Evolutionary conservation across 768 basidiomycete genomes (phyloP).

Genomic region (Mycena kentingensis): DNA sequence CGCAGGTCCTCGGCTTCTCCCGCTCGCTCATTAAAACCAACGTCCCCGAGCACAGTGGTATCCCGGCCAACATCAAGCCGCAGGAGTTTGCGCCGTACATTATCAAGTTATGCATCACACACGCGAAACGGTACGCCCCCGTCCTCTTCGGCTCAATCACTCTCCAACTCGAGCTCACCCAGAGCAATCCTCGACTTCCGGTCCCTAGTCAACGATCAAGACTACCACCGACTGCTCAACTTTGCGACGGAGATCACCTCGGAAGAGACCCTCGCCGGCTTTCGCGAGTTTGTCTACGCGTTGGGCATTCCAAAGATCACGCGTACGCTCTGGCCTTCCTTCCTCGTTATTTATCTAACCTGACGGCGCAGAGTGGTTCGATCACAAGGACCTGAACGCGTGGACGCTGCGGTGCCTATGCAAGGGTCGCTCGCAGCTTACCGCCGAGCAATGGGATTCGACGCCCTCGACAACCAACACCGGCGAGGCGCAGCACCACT

Average conservation of each 20-base stretch:
- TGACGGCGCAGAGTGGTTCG: constrained; percentile 22
- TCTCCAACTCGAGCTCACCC: not conserved
- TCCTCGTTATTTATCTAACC: too few relatives aligned
- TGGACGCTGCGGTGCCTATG: constrained; percentile 26
- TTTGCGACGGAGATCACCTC: too few relatives aligned
- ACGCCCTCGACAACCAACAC: constrained; percentile 24
- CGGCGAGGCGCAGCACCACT: constrained; percentile 24
- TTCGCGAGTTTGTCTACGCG: too few relatives aligned
- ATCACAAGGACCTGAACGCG: constrained; percentile 21
- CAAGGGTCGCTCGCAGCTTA: constrained; percentile 20
- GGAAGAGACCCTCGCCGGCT: too few relatives aligned
- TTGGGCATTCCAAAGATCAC: too few relatives aligned
- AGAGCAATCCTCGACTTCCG: not conserved
- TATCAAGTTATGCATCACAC: constrained; percentile 5
- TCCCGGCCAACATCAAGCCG: not conserved
- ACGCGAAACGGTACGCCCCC: constrained; percentile 6
- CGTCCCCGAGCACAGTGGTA: not conserved
- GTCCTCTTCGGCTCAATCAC: not conserved
- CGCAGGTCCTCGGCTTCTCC: constrained; percentile 10
- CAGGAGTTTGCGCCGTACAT: constrained; percentile 6
- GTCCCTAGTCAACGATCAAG: too few relatives aligned
- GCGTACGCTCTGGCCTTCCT: too few relatives aligned
- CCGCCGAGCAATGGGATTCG: constrained; percentile 19
- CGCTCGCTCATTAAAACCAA: constrained; percentile 4
- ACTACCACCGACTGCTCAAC: not conserved